Evolutionary conservation across 441 rosid genomes (phyloP).

Genomic region (Rhodomyrtus psidioides): DNA sequence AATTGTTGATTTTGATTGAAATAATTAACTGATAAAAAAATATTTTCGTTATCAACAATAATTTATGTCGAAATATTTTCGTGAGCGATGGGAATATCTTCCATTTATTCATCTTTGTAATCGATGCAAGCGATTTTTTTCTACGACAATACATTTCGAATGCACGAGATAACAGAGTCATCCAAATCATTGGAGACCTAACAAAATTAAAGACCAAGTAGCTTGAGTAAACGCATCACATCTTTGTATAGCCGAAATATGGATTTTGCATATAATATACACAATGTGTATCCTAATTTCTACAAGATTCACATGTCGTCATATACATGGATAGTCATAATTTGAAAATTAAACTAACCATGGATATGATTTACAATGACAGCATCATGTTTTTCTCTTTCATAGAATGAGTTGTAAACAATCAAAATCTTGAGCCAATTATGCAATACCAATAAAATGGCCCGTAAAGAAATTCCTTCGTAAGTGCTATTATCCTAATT

Average conservation of each 20-base stretch:
- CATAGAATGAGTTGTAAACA: neutral
- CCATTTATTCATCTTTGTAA: too few species aligned
- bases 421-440: neutral
- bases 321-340: neutral
- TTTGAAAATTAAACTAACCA: neutral
- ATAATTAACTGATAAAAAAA: too few species aligned
- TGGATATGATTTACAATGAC: neutral
- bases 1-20: too few species aligned
- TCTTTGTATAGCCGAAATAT: neutral
- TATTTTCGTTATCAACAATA: too few species aligned
- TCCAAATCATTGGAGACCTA: too few species aligned
- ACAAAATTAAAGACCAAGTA: neutral
- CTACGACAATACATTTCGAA: too few species aligned
- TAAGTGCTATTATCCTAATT: neutral
- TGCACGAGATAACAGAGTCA: too few species aligned
- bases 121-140: too few species aligned
- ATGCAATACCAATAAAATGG: neutral
- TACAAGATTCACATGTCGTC: neutral
- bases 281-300: too few species aligned
- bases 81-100: too few species aligned
- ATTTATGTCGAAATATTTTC: too few species aligned
- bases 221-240: neutral
- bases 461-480: neutral
- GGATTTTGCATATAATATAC: neutral
- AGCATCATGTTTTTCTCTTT: neutral